These are phyloP conservation scores for Nicotiana rustica DNA, from an alignment of 305 asterid species.

Conservation along the genomic window DNA sequence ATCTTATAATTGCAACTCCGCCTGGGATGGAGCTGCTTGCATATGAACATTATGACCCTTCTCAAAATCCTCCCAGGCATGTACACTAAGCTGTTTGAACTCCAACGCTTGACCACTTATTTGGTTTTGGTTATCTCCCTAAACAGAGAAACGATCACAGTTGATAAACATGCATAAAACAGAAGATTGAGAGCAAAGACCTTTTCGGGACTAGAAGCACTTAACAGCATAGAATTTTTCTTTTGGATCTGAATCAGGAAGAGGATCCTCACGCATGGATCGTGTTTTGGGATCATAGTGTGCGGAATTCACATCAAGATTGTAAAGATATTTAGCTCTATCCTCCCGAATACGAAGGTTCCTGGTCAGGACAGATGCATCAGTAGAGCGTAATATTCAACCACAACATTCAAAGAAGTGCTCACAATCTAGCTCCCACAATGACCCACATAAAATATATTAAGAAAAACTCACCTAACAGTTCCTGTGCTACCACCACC, in stretches of 20 bases:
- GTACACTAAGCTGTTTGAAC: conserved; percentile 83
- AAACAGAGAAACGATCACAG: conserved; percentile 29
- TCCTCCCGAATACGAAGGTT: conserved; percentile 90
- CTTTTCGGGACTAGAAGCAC: conserved; percentile 34
- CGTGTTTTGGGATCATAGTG: conserved; percentile 93
- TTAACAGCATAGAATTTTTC: conserved; percentile 80
- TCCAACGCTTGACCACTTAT: conserved; percentile 90
- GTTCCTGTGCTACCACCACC: conserved; percentile 99
- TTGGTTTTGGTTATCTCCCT: conserved; percentile 84
- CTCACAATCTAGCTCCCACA: not conserved
- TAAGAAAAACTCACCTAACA: conserved; percentile 61
- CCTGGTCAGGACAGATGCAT: conserved; percentile 49
- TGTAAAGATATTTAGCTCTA: conserved; percentile 88
- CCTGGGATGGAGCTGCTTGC: conserved; percentile 99
- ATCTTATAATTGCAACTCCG: conserved; percentile 74
- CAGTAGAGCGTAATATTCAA: conserved; percentile 8
- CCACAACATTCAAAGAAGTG: not conserved
- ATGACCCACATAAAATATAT: not conserved
- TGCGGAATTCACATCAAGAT: conserved; percentile 87
- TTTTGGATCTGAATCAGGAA: conserved; percentile 86
- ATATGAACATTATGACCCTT: conserved; percentile 89
- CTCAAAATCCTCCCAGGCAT: conserved; percentile 93
- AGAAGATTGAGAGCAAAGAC: conserved; percentile 6
- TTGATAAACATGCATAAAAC: not conserved
- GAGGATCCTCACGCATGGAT: conserved; percentile 97